A percentile compares a stretch with the other conserved stretches of the same genome.
These are phyloP conservation scores for Xerocomellus chrysenteron DNA, from an alignment of 768 basidiomycete species.

Conservation along the genomic window DNA sequence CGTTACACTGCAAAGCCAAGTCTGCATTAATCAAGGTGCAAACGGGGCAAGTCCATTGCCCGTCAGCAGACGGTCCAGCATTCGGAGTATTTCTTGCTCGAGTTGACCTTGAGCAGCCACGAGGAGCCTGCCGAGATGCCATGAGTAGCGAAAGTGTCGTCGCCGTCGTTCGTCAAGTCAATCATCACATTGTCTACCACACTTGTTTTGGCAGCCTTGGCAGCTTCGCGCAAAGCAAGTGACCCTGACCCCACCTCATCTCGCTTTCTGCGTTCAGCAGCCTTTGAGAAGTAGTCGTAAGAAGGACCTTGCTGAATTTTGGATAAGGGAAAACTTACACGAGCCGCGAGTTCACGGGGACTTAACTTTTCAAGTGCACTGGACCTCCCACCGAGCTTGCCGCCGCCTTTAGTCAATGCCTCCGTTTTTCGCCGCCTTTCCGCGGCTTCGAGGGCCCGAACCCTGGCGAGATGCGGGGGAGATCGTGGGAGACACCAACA, in stretches of 20 bases:
- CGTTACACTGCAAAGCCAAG: conserved; percentile 54
- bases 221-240: conserved; percentile 57
- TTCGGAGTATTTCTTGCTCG: background rate
- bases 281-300: conserved; percentile 44
- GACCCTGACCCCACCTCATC: conserved; percentile 73
- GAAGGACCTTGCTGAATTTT: background rate
- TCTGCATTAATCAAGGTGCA: conserved; percentile 70
- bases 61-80: background rate
- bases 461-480: conserved; percentile 60
- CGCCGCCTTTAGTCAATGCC: conserved; percentile 48
- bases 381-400: conserved; percentile 59
- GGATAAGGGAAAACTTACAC: conserved; percentile 37
- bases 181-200: conserved; percentile 52
- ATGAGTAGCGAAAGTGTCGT: background rate
- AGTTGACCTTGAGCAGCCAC: background rate
- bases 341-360: conserved; percentile 70
- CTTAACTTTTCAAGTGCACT: conserved; percentile 43
- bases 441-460: conserved; percentile 75
- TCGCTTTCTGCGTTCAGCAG: conserved; percentile 73
- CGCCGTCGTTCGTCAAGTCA: conserved; percentile 50
- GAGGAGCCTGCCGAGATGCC: conserved; percentile 26
- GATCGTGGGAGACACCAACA: conserved; percentile 60
- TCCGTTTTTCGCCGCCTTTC: conserved; percentile 61
- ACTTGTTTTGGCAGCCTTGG: conserved; percentile 68
- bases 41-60: conserved; percentile 50